Conservation (phyloP, 257 asterid species). For the Plantago elongata region DNA sequence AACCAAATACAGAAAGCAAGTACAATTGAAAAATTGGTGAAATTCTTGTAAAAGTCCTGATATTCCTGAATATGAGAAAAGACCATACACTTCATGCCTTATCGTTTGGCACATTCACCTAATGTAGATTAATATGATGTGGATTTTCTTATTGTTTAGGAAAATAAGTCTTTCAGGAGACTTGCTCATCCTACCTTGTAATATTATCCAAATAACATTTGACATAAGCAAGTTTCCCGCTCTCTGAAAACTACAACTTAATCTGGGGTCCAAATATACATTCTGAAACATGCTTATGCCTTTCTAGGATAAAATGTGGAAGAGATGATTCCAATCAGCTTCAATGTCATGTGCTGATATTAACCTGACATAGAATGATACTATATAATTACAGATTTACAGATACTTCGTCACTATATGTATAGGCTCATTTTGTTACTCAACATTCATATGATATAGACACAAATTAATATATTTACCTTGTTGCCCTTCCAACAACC, state of each 20-base stretch:
- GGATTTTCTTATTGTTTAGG: too few species aligned
- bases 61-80: too few species aligned
- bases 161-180: too few species aligned
- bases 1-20: neutral
- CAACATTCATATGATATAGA: neutral
- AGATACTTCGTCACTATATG: too few species aligned
- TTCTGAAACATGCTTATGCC: neutral
- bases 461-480: constrained; percentile 32
- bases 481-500: constrained; percentile 96
- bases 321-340: neutral
- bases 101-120: too few species aligned
- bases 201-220: neutral
- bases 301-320: neutral
- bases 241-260: neutral
- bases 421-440: neutral
- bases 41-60: too few species aligned
- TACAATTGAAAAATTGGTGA: neutral
- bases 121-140: too few species aligned
- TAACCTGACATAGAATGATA: too few species aligned
- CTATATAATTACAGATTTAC: too few species aligned
- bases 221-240: neutral
- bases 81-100: too few species aligned
- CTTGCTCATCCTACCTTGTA: neutral
- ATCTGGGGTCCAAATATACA: neutral
- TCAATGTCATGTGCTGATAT: neutral